These are phyloP conservation scores for Penicillium tannophilum DNA, from an alignment of 495 filamentous ascomycete species.

Conservation along the genomic window DNA sequence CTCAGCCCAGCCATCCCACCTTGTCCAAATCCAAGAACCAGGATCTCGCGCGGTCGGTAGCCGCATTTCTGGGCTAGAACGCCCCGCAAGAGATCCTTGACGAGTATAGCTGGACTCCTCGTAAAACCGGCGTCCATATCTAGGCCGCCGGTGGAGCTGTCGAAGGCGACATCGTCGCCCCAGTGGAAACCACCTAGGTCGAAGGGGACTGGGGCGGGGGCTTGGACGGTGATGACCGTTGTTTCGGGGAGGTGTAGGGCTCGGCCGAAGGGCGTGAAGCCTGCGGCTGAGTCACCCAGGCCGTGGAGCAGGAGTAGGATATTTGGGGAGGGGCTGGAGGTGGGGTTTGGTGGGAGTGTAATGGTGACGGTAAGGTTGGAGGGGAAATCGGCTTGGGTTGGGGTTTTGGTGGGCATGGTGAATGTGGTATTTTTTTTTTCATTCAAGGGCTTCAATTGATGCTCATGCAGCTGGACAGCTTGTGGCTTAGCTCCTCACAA, in stretches of 20 bases:
- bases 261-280: slow-evolving; percentile 73
- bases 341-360: slow-evolving; percentile 37
- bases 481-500: not conserved
- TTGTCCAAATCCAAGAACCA: slow-evolving; percentile 86
- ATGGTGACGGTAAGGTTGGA: slow-evolving; percentile 46
- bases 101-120: slow-evolving; percentile 50
- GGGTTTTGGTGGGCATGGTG: slow-evolving; percentile 40
- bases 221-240: slow-evolving; percentile 73
- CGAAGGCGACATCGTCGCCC: slow-evolving; percentile 84
- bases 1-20: slow-evolving; percentile 79
- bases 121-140: slow-evolving; percentile 81
- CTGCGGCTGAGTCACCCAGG: slow-evolving; percentile 72
- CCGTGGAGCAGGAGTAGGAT: slow-evolving; percentile 90
- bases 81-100: slow-evolving; percentile 59
- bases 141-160: slow-evolving; percentile 60
- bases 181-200: slow-evolving; percentile 82
- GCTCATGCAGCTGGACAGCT: not conserved
- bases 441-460: not conserved
- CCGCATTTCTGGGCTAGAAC: slow-evolving; percentile 68
- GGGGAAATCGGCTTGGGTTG: slow-evolving; percentile 54
- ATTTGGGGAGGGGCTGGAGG: slow-evolving; percentile 54
- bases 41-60: slow-evolving; percentile 66
- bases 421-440: slow-evolving; percentile 3
- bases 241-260: slow-evolving; percentile 82
- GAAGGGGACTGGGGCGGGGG: slow-evolving; percentile 71